A percentile compares a stretch with the other conserved stretches of the same genome.
Conservation (phyloP, 768 basidiomycete species). For the Podaxis rugospora region DNA sequence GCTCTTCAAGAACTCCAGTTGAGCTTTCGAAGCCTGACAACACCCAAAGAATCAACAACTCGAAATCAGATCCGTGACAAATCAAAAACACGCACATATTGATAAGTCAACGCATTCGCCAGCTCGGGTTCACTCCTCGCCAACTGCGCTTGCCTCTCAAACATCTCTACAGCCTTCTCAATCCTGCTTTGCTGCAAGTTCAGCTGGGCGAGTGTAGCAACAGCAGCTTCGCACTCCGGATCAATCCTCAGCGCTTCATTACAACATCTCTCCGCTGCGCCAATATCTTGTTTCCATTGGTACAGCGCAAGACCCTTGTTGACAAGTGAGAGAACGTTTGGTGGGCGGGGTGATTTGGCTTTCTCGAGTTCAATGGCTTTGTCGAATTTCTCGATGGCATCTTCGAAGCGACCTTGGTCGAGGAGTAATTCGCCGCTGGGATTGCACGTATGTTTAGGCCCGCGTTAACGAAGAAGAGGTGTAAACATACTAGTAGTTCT, state of each 20-base stretch:
- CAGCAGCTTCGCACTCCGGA: slow-evolving; percentile 92
- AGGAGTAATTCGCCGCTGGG: slow-evolving; percentile 87
- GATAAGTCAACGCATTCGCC: slow-evolving; percentile 68
- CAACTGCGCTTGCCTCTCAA: slow-evolving; percentile 77
- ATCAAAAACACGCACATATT: slow-evolving; percentile 44
- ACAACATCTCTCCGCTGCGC: slow-evolving; percentile 79
- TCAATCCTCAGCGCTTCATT: slow-evolving; percentile 86
- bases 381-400: slow-evolving; percentile 92
- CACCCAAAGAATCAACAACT: neutral
- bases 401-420: slow-evolving; percentile 85
- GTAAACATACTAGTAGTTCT: slow-evolving; percentile 86
- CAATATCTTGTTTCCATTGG: slow-evolving; percentile 93
- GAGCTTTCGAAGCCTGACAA: slow-evolving; percentile 71
- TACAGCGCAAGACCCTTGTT: slow-evolving; percentile 95
- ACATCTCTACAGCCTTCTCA: slow-evolving; percentile 80
- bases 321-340: slow-evolving; percentile 90
- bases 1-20: slow-evolving; percentile 75
- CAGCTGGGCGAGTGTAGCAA: slow-evolving; percentile 93
- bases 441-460: neutral
- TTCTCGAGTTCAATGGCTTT: slow-evolving; percentile 86
- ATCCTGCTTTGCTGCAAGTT: slow-evolving; percentile 88
- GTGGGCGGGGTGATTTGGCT: slow-evolving; percentile 47
- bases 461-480: neutral
- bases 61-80: neutral
- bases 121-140: slow-evolving; percentile 92